Evolutionary conservation across 371 early-diverging fungal genomes (phyloP), one percentile per base, ranked within the genome.

Genomic region (Mortierella sp.): DNA sequence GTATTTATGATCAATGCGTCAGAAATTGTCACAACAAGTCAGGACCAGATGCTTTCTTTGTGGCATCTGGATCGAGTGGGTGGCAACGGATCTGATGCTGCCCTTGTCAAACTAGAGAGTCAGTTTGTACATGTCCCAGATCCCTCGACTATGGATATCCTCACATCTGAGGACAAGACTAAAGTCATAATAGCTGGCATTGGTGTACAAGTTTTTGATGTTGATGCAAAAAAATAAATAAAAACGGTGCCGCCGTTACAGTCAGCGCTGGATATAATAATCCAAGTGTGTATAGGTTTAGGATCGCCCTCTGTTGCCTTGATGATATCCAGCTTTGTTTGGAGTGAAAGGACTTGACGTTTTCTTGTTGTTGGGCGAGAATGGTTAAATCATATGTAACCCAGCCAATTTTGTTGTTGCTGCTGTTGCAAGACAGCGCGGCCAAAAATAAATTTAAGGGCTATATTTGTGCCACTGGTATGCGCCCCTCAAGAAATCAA

Each of bases 71-170:
- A 74, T 2, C 61, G 67, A 21, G 9, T 70, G 16, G n/a, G 21
- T 4, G 50, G 24, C 19, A 67, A 58, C 3, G 43, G 64, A 7
- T 61, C 74, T 7, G 77, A 72, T 3, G 67, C 83, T 7, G 36
- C 70, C 2, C 67, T 91, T 6, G 50, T 52, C 10, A 67, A 87
- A 64, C 53, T 60, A 4, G 82, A 86, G 65, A 81, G 87, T 3
- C 70, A 84, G 15, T 89, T 85, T 70, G 84, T 89, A 36, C 88
- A 91, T 70, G 89, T 91, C 2, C 88, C 91, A 52, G 91, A 91
- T 71, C 89, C 91, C 8, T 91, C 91, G 4, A 84, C 89, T 1
- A 84, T 91, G 84, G 88, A 89, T 70, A 80, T 84, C 19, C 47
- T 63, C 40, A 40, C 45, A 9, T 58, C 62, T 9, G n/a, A 41